Percentiles rank a stretch among this genome's conserved stretches.
Conservation (phyloP, 345 rosid species). For the Bruguiera parviflora region DNA sequence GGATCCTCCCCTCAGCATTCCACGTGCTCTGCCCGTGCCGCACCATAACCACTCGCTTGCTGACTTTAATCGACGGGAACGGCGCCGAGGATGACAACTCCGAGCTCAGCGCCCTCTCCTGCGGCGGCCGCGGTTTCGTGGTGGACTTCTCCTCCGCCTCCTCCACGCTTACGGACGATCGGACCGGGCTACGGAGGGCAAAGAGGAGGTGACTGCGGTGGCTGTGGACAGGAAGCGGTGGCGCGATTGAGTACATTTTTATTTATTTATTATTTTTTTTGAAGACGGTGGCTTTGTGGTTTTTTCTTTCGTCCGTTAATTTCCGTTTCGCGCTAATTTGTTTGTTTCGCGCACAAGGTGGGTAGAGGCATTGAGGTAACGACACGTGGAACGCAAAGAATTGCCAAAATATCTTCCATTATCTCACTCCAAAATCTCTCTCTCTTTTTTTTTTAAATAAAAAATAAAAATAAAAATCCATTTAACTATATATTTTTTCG, state of each 20-base stretch:
- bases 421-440: no score
- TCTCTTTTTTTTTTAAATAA: no score
- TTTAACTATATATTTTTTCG: no score
- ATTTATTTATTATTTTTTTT: neutral
- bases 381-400: no score
- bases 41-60: conserved; percentile 85
- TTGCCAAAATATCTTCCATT: no score
- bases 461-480: no score
- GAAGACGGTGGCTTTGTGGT: neutral
- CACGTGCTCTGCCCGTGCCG: conserved; percentile 98
- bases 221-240: conserved; percentile 22
- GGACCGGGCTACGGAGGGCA: conserved; percentile 6
- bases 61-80: conserved; percentile 46
- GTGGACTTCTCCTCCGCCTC: conserved; percentile 7
- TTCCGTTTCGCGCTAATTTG: no score
- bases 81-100: conserved; percentile 34
- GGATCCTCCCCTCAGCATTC: conserved; percentile 90
- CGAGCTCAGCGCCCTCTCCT: conserved; percentile 23
- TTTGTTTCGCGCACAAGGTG: no score
- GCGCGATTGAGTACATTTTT: conserved; percentile 37
- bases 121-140: conserved; percentile 24
- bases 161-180: conserved; percentile 31
- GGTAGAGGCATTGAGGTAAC: no score
- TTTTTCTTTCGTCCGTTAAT: no score
- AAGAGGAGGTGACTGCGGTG: conserved; percentile 27